Evolutionary conservation across 2,329 filamentous ascomycete genomes (phyloP).

Genomic region (Aspergillus proliferans): DNA sequence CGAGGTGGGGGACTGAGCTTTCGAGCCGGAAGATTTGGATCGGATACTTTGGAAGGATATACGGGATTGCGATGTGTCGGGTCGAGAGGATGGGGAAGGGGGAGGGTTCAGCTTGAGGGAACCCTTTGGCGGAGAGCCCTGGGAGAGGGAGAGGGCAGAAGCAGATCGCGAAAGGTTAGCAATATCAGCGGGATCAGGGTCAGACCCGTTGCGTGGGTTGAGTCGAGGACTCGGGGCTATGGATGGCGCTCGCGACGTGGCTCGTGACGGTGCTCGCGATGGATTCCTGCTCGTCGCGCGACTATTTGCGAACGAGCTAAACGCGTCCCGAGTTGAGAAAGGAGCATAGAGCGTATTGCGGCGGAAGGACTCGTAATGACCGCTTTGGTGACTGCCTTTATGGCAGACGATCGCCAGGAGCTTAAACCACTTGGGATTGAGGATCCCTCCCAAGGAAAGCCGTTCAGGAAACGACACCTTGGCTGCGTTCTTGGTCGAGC

Average conservation of each 20-base stretch:
- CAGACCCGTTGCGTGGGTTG: constrained; percentile 24
- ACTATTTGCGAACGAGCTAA: constrained; percentile 67
- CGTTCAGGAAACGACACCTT: constrained; percentile 88
- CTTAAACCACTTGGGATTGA: constrained; percentile 73
- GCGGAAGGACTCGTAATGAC: constrained; percentile 94
- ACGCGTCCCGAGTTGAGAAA: constrained; percentile 74
- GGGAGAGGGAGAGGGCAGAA: constrained; percentile 32
- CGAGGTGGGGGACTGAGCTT: constrained; percentile 18
- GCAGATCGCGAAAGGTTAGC: constrained; percentile 8
- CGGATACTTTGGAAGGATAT: constrained; percentile 27
- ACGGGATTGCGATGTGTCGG: constrained; percentile 26
- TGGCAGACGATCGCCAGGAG: constrained; percentile 85
- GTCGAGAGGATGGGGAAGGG: constrained; percentile 14
- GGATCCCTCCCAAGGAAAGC: constrained; percentile 72
- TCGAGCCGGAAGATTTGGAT: constrained; percentile 21
- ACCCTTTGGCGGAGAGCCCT: constrained; percentile 16
- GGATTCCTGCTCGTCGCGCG: constrained; percentile 48
- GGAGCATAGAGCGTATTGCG: constrained; percentile 74
- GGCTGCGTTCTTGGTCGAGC: constrained; percentile 86
- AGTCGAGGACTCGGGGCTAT: constrained; percentile 43
- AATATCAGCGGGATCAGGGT: constrained; percentile 16
- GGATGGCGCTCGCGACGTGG: constrained; percentile 12
- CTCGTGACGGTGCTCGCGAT: constrained; percentile 20
- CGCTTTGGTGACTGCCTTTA: constrained; percentile 90
- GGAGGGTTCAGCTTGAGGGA: constrained; percentile 12